Evolutionary conservation across 192 early-diverging fungal genomes (phyloP).

Genomic region (Dissophora globulifera): DNA sequence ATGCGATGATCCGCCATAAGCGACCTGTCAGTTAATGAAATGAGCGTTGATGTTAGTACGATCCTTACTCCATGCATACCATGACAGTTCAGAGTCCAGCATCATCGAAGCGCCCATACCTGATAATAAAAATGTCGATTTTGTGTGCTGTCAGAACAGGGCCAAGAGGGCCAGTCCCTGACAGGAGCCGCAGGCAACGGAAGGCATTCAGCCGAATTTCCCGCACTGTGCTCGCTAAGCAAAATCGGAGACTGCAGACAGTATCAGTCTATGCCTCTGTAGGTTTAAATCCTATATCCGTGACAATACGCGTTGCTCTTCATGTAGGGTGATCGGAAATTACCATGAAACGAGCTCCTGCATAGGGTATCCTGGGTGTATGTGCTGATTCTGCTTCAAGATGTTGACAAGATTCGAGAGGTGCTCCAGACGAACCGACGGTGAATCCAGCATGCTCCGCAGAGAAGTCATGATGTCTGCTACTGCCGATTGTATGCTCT

Average conservation of each 20-base stretch:
- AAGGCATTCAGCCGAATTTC: slow-evolving; percentile 74
- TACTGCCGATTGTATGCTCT: slow-evolving; percentile 42
- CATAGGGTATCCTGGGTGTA: slow-evolving; percentile 42
- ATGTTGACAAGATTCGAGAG: slow-evolving; percentile 41
- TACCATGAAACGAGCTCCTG: slow-evolving; percentile 47
- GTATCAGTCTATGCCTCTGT: no score
- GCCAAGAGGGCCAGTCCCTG: slow-evolving; percentile 54
- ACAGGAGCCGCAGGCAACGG: slow-evolving; percentile 70
- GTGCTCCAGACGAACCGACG: slow-evolving; percentile 35
- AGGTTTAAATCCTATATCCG: no score
- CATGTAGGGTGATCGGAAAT: neutral
- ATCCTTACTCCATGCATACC: neutral
- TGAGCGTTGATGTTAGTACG: no score
- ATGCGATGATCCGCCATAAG: slow-evolving; percentile 65
- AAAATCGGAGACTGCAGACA: slow-evolving; percentile 56
- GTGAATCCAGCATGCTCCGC: slow-evolving; percentile 29
- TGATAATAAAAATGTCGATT: slow-evolving; percentile 79
- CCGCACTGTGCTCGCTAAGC: slow-evolving; percentile 56
- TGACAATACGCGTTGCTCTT: no score
- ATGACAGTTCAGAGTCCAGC: neutral
- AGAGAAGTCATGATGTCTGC: slow-evolving; percentile 35
- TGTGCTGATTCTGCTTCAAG: slow-evolving; percentile 38
- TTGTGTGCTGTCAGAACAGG: slow-evolving; percentile 60
- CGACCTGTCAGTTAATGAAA: no score
- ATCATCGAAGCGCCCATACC: no score